Base-by-base conservation (phyloP, 1,284 basidiomycete genomes). In the Coniferiporia sulphurascens region DNA sequence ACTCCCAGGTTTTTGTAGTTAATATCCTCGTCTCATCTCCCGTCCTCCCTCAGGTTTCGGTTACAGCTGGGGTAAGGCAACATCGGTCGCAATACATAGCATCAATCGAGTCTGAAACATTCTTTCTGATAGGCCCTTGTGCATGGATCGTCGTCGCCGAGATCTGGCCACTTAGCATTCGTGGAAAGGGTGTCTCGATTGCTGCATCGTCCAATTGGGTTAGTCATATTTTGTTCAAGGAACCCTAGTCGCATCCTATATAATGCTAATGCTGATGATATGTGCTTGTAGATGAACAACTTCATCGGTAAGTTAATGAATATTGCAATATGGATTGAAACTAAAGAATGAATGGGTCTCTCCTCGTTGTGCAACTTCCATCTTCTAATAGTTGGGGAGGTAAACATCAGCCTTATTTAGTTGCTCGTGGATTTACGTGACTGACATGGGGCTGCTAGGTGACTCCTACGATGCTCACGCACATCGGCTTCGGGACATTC, bases 201-300 rank as follows among this genome's bases (percentile, higher is more conserved):
- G 82, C 83, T 4, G 82, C 85, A 10, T 87, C 85, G 4, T 85
- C 84, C 1, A 87, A 87, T 71, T 88, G 85, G 84, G 83, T 83
- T 68, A 36, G 76, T 67, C 27, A 27, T 13, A 17, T 27, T 27
- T 27, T 2, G 27, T 5, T 27, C 27, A 27, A 3, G 27, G 27
- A 43, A 41, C n/a, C 32, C 49, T 56, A 21, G 27, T 5, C 5
- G 27, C 27, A 5, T 27, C 27, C 27, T 27, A 27, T 27, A 27
- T 27, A 27, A 27, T 27, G 27, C 27, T 2, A 27, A 27, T 27
- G 27, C 27, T 27, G 27, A 27, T 27, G 27, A 27, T 27, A 5
- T 5, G 27, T 5, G 27, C 5, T 27, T 5, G 27, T 5, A 85
- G 85, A 87, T 88, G 85, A 87, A 87, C 70, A 87, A 87, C 69